A percentile compares a stretch with the other conserved stretches of the same genome.
Evolutionary conservation across 495 filamentous ascomycete species (phyloP).

Genomic region (Haplographium delicatum): DNA sequence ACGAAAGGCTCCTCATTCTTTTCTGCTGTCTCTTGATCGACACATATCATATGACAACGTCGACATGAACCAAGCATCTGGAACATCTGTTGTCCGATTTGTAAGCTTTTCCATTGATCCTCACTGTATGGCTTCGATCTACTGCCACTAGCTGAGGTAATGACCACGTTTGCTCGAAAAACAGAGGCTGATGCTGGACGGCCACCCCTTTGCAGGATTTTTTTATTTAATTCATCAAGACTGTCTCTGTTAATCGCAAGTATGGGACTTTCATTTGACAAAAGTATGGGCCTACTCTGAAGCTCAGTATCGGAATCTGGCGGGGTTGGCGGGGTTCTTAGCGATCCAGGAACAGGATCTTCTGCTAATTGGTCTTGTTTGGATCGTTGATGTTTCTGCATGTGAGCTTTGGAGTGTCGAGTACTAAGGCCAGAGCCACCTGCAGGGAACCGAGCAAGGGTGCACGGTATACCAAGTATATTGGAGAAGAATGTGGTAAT

Average conservation of each 20-base stretch:
- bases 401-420: conserved; percentile 60
- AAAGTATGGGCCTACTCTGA: conserved; percentile 50
- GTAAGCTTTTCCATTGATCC: conserved; percentile 49
- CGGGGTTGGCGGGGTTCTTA: conserved; percentile 43
- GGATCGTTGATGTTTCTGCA: conserved; percentile 47
- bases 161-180: conserved; percentile 80
- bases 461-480: conserved; percentile 68
- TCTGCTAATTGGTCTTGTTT: conserved; percentile 7
- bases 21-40: conserved; percentile 76
- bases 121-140: conserved; percentile 36
- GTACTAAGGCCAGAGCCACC: conserved; percentile 47
- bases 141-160: conserved; percentile 34
- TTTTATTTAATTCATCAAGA: conserved; percentile 67
- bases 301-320: conserved; percentile 43
- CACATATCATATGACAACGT: conserved; percentile 92
- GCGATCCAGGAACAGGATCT: conserved; percentile 43
- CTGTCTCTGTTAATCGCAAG: conserved; percentile 76
- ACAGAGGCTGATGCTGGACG: conserved; percentile 58
- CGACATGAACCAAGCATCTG: conserved; percentile 77
- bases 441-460: conserved; percentile 73
- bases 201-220: conserved; percentile 55
- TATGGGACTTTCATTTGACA: conserved; percentile 92
- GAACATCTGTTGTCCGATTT: conserved; percentile 50
- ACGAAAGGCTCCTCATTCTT: conserved; percentile 81
- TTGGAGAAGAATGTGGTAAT: conserved; percentile 70